Evolutionary conservation across 148 eudicot species (phyloP), one percentile per base, ranked within the genome.

Genomic region (Persicaria tinctoria): DNA sequence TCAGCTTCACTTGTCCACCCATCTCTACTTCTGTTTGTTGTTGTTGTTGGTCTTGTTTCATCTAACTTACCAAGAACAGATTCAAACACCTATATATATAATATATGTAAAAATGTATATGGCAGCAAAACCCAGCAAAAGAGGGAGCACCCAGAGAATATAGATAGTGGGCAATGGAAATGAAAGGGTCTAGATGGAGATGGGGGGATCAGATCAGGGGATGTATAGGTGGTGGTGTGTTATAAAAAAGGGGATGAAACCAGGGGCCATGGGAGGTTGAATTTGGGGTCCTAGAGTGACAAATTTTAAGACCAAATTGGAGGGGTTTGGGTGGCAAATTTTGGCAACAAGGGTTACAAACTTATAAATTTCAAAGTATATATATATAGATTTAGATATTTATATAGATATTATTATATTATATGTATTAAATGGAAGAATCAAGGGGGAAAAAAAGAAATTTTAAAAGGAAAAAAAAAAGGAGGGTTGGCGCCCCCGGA

Each of bases 221-320:
- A 70, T 16, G 41, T 32, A 32, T 32, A 32, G 41, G 41, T 46
- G 23, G 46, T 10, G 71, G 14, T 69, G 51, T n/a, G 8, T 1
- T 69, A 44, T 5, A 17, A 45, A 14, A 17, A 69, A 14, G 51
- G 13, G 73, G 7, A 12, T 7, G 38, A 69, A 69, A 69, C 73
- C 73, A 69, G 73, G 73, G 73, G 73, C 73, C 73, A 69, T 69
- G 27, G 73, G 7, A 4, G 10, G 73, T 62, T 23, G 68, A 62
- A 57, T 57, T 57, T 57, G 27, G 63, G 8, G 17, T 57, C 63
- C 3, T 57, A 17, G 11, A 62, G 41, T 18, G 5, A 62, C 10
- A 8, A 57, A 57, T 17, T 10, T 20, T 7, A 41, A n/a, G 45
- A 69, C 44, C 10, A 3, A 38, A 69, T 2, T 18, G 45, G 45